Percentiles rank a stretch among this genome's conserved stretches.
These are phyloP conservation scores for Spinellus fusiger DNA, from an alignment of 192 early-diverging fungal species.

Conservation along the genomic window DNA sequence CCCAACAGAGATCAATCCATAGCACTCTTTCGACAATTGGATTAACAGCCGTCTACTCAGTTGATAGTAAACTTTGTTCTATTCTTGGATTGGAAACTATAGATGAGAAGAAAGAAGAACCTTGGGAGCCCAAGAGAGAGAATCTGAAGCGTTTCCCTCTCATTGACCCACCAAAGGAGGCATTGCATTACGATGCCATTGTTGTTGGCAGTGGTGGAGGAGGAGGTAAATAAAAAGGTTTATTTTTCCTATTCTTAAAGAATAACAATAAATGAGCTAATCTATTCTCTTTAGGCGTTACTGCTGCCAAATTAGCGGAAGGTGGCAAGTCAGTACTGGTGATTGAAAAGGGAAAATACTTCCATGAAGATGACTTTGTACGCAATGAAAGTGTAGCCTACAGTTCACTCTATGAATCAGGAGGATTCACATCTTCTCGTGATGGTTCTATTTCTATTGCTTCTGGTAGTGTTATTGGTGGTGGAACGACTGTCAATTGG, in stretches of 20 bases:
- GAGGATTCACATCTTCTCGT: slow-evolving; percentile 37
- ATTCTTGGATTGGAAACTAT: slow-evolving; percentile 50
- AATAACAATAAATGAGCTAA: neutral
- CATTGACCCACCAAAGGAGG: neutral
- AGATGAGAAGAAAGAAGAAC: slow-evolving; percentile 21
- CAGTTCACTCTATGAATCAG: slow-evolving; percentile 49
- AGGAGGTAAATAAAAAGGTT: slow-evolving; percentile 52
- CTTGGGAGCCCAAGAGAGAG: neutral
- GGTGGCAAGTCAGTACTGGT: slow-evolving; percentile 65
- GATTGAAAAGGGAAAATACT: slow-evolving; percentile 65
- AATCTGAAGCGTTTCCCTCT: neutral
- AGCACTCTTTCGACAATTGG: slow-evolving; percentile 22
- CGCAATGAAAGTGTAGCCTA: slow-evolving; percentile 47
- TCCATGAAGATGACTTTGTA: slow-evolving; percentile 44
- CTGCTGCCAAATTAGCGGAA: slow-evolving; percentile 58
- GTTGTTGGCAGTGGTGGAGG: slow-evolving; percentile 68
- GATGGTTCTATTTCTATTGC: slow-evolving; percentile 51
- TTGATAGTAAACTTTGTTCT: slow-evolving; percentile 19
- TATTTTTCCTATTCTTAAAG: too few relatives aligned
- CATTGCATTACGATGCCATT: slow-evolving; percentile 46
- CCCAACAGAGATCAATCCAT: slow-evolving; percentile 24
- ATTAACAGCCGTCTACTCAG: slow-evolving; percentile 15
- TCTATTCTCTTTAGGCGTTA: slow-evolving; percentile 25
- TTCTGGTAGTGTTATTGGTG: slow-evolving; percentile 66
- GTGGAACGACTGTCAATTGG: slow-evolving; percentile 74